Conservation (phyloP, 2,329 filamentous ascomycete genomes). For the Chaetothyriales sp. region DNA sequence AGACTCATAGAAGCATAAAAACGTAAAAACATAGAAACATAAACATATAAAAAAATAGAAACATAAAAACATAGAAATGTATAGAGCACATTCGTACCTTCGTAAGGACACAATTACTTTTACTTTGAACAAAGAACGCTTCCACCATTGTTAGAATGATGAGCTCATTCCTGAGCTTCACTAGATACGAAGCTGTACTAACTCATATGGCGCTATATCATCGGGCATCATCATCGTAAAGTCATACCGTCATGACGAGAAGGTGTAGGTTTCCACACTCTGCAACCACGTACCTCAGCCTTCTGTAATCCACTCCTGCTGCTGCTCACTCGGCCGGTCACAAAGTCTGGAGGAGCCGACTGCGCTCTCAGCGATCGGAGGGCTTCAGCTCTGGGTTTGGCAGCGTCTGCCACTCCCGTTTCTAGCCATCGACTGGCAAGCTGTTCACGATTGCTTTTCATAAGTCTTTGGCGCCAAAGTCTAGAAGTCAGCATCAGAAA, state of each 20-base stretch:
- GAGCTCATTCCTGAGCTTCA: no score
- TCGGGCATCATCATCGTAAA: background rate
- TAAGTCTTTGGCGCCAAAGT: background rate
- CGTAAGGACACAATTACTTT: no score
- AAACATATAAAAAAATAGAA: no score
- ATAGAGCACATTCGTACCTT: no score
- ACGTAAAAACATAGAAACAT: no score
- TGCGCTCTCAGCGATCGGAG: background rate
- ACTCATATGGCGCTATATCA: background rate
- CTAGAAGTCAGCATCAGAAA: background rate
- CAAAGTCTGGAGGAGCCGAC: background rate
- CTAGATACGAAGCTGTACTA: no score
- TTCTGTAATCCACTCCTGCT: background rate
- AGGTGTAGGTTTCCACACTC: background rate
- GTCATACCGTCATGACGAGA: background rate
- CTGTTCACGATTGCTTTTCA: background rate
- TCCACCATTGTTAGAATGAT: no score
- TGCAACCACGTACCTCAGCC: background rate
- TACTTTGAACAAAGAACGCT: no score
- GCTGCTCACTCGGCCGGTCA: background rate
- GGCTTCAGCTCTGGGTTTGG: background rate
- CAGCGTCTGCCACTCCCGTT: background rate
- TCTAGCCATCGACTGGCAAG: background rate
- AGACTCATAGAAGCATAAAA: no score
- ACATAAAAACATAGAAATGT: no score